Evolutionary conservation across 768 basidiomycete genomes (phyloP).

Genomic region (Tricholoma sp.): DNA sequence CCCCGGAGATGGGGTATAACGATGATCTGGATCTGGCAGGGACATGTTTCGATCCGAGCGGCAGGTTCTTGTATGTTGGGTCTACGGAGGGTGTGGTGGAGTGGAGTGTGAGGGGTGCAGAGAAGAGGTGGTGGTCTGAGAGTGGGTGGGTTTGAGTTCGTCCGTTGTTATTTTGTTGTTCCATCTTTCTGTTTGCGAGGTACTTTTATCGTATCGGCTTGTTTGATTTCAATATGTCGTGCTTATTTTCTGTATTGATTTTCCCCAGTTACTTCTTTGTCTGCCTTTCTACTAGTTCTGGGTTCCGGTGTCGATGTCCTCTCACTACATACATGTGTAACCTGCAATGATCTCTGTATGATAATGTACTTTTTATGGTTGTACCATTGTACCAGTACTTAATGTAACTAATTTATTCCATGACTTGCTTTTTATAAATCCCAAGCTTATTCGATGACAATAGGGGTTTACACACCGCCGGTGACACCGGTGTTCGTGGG

Average conservation of each 20-base stretch:
- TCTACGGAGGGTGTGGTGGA: slow-evolving; percentile 64
- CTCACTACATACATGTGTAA: background rate
- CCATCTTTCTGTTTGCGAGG: background rate
- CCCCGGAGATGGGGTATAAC: slow-evolving; percentile 15
- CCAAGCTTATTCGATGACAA: too few species aligned
- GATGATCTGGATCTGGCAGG: slow-evolving; percentile 62
- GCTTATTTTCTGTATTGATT: background rate
- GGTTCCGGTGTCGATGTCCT: background rate
- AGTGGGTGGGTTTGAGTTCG: slow-evolving; percentile 35
- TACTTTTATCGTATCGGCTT: background rate
- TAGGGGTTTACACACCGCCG: too few species aligned
- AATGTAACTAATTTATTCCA: background rate
- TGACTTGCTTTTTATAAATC: background rate
- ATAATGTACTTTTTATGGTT: background rate
- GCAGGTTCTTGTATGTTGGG: slow-evolving; percentile 64
- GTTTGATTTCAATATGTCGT: background rate
- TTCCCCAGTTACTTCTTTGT: background rate
- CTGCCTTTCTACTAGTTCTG: background rate
- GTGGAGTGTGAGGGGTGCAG: slow-evolving; percentile 68
- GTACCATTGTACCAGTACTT: too few species aligned
- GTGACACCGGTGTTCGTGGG: too few species aligned
- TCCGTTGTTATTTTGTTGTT: background rate
- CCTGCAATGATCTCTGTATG: background rate
- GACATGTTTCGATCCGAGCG: slow-evolving; percentile 66
- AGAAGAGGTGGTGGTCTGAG: slow-evolving; percentile 69